These are phyloP conservation scores for Eutrema yunnanense DNA, from an alignment of 345 rosid species.

Conservation along the genomic window DNA sequence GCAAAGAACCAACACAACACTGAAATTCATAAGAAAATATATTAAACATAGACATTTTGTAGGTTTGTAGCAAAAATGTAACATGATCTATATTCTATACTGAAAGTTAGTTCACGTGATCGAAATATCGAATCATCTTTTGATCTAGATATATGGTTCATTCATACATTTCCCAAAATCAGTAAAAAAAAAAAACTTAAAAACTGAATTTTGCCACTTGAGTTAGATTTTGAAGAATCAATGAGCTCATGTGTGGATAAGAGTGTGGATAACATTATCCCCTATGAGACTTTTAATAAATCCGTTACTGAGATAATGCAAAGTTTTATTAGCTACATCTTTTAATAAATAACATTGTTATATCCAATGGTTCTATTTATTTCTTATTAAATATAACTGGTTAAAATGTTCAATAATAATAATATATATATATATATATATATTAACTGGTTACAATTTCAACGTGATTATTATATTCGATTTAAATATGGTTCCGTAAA, in stretches of 20 bases:
- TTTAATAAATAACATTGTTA: background rate
- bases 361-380: background rate
- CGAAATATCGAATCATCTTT: background rate
- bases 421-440: too few relatives aligned
- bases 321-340: background rate
- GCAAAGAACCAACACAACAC: background rate
- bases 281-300: background rate
- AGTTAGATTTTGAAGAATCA: background rate
- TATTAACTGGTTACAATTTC: background rate
- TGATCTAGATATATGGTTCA: background rate
- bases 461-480: background rate
- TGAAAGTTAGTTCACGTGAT: background rate
- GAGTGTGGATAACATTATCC: constrained; percentile 23
- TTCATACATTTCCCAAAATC: background rate
- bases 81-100: background rate
- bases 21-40: background rate
- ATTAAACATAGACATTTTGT: background rate
- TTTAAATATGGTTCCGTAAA: background rate
- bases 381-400: background rate
- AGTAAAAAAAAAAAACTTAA: background rate
- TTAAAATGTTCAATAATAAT: background rate
- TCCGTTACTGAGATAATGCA: background rate
- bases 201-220: background rate
- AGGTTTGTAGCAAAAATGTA: background rate
- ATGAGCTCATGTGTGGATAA: constrained; percentile 22